Base-by-base conservation (phyloP, 2,329 filamentous ascomycete species). In the Pseudocercospora pini-densiflorae region DNA sequence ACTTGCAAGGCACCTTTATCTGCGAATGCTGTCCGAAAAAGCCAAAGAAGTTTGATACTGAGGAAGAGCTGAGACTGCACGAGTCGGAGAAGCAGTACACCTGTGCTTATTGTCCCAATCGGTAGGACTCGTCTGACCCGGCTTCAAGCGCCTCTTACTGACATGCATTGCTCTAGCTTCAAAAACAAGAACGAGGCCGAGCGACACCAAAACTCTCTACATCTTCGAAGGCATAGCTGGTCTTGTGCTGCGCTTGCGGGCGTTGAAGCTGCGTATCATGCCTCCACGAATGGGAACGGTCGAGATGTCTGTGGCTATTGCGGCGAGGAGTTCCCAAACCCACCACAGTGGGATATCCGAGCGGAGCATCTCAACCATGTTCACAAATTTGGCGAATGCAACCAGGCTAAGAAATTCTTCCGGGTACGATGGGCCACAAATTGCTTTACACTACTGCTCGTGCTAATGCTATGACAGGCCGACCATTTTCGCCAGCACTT, bases 181-280 rank as follows among this genome's bases (percentile, higher is more conserved):
- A 98, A 98, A 81, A 98, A 98, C 82, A 98, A 98, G 81, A 98
- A 98, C 75, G 95, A 98, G 81, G 94, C 94, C 2, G 94, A 98
- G 79, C 89, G 95, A 33, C 94, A 98, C 77, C 94, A 97, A 76
- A 98, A 97, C 76, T 97, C 94, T 14, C 87, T 98, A 10, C 94
- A 98, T 79, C 86, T 98, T 8, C 89, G 94, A 36, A 90, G 91
- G 24, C 93, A 98, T 81, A 97, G 94, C 58, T 99, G 95, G 95
- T 97, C 94, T 10, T 99, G 95, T 79, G 94, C 93, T 33, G 92
- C 94, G 0, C 87, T 99, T 27, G 79, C 84, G 23, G 88, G 88
- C 10, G 86, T 88, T 74, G 88, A 93, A 75, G 89, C 91, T 16
- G 94, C 93, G 1, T 99, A 97, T 78, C 94, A 98, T 78, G 87